Base-by-base conservation (phyloP, 2,329 filamentous ascomycete species). In the Raffaelea arxii region DNA sequence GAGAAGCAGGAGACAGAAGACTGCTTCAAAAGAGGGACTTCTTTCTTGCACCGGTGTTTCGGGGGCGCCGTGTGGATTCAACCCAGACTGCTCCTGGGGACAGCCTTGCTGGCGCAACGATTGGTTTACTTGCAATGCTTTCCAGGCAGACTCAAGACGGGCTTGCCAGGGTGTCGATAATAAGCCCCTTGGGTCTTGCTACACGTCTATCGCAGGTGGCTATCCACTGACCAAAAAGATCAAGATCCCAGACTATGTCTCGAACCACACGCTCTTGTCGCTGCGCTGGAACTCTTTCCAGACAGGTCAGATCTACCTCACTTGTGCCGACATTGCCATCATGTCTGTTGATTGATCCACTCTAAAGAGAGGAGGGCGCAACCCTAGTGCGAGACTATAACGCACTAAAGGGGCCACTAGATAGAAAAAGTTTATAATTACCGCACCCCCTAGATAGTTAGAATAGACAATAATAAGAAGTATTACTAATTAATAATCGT, bases 221-320 rank as follows among this genome's bases (percentile, higher is more conserved):
- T 38, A 38, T 18, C 12, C 36, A 7, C 11, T 38, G 11, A 38
- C 36, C 18, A 38, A 38, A 19, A 38, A 69, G 61, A 65, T 76
- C 54, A 66, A 65, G 56, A 64, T 75, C 24, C 72, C 72, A 1
- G 61, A 72, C 35, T 73, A 69, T 51, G 52, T 58, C 3, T 71
- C 70, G 0, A 62, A 67, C 43, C 73, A 77, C 53, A 77, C 73
- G 0, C 59, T 77, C 21, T 60, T 77, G 0, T 70, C 68, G 0
- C 71, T 73, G 56, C 67, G 69, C 47, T 77, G 72, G 74, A 76
- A 77, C 58, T 67, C 71, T 0, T 76, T 67, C 57, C 71, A 77
- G 59, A 76, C 73, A 0, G 62, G 63, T 0, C 74, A 77, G 58
- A 63, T 76, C 7, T 77, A 76, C 53, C 62, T 76, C 4, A 68